Percentiles rank a stretch among this genome's conserved stretches.
These are phyloP conservation scores for Canna indica DNA, from an alignment of 176 grass and related monocot species.

Conservation along the genomic window DNA sequence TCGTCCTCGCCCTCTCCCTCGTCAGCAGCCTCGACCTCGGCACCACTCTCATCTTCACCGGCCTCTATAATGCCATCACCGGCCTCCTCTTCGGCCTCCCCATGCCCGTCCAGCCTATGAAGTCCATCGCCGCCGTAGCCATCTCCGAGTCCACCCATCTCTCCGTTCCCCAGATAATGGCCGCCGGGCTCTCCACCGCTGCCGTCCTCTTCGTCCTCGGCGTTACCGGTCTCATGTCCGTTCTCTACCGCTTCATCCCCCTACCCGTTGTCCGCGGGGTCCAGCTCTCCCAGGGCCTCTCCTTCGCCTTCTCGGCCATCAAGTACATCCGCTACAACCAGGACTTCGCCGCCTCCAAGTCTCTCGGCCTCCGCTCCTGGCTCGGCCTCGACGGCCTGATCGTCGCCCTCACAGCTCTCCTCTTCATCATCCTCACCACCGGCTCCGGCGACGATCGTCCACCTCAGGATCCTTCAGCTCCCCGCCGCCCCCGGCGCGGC, in stretches of 20 bases:
- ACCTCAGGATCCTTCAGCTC: not conserved
- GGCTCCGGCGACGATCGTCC: constrained; percentile 43
- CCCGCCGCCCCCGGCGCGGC: not conserved
- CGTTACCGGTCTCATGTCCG: constrained; percentile 62
- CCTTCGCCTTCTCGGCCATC: constrained; percentile 72
- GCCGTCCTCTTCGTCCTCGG: constrained; percentile 60
- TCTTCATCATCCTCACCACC: constrained; percentile 61
- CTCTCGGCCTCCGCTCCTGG: constrained; percentile 35
- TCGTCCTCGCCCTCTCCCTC: constrained; percentile 37
- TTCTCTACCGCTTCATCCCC: constrained; percentile 57
- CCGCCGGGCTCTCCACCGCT: constrained; percentile 53
- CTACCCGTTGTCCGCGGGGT: constrained; percentile 75
- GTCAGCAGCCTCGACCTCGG: constrained; percentile 21
- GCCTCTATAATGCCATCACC: constrained; percentile 70
- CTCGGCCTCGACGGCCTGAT: constrained; percentile 61
- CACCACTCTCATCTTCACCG: constrained; percentile 81
- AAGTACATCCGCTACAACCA: constrained; percentile 76
- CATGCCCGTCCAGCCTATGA: constrained; percentile 97
- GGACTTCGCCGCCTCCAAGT: constrained; percentile 57
- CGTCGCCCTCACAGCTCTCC: constrained; percentile 58
- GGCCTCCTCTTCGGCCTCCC: constrained; percentile 79
- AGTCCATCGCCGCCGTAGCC: constrained; percentile 83
- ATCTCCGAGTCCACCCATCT: constrained; percentile 49
- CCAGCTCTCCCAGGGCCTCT: constrained; percentile 78
- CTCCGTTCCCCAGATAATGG: constrained; percentile 69